Conservation (phyloP, 2,329 filamentous ascomycete genomes). For the Fusarium transvaalense region DNA sequence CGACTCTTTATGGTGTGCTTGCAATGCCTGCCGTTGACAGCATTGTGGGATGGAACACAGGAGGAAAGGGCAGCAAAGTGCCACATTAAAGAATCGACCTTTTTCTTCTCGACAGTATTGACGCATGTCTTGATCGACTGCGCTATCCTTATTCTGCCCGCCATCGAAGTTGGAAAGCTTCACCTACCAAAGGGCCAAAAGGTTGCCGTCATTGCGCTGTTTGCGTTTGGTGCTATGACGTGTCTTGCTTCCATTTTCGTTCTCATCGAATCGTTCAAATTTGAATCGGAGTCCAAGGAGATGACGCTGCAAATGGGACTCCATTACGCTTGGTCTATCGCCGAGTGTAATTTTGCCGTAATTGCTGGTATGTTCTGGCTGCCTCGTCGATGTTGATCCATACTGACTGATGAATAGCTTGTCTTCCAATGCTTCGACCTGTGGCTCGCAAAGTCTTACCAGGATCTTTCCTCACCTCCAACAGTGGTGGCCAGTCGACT, state of each 20-base stretch:
- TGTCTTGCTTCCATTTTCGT: slow-evolving; percentile 49
- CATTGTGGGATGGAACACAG: slow-evolving; percentile 51
- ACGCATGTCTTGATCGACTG: slow-evolving; percentile 52
- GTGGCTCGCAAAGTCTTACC: slow-evolving; percentile 38
- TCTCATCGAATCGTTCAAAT: slow-evolving; percentile 42
- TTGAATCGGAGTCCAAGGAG: slow-evolving; percentile 42
- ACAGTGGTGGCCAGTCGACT: slow-evolving; percentile 23
- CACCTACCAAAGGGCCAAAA: slow-evolving; percentile 48
- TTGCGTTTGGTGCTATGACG: slow-evolving; percentile 48
- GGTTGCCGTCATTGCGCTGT: slow-evolving; percentile 48
- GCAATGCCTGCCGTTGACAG: slow-evolving; percentile 52
- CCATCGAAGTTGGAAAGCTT: slow-evolving; percentile 51
- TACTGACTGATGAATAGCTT: slow-evolving; percentile 27
- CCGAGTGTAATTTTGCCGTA: slow-evolving; percentile 49
- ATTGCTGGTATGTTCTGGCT: slow-evolving; percentile 42
- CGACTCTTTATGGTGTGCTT: slow-evolving; percentile 51
- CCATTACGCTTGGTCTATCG: slow-evolving; percentile 49
- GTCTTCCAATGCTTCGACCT: slow-evolving; percentile 43
- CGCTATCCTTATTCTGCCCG: slow-evolving; percentile 50
- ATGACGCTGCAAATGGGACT: slow-evolving; percentile 45
- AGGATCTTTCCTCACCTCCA: slow-evolving; percentile 35
- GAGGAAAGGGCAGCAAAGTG: slow-evolving; percentile 44
- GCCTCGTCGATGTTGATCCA: rapidly evolving
- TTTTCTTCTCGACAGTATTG: slow-evolving; percentile 51
- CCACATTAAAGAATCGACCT: slow-evolving; percentile 49